Conservation (phyloP, 2,329 filamentous ascomycete species). For the Neofusicoccum laricinum region DNA sequence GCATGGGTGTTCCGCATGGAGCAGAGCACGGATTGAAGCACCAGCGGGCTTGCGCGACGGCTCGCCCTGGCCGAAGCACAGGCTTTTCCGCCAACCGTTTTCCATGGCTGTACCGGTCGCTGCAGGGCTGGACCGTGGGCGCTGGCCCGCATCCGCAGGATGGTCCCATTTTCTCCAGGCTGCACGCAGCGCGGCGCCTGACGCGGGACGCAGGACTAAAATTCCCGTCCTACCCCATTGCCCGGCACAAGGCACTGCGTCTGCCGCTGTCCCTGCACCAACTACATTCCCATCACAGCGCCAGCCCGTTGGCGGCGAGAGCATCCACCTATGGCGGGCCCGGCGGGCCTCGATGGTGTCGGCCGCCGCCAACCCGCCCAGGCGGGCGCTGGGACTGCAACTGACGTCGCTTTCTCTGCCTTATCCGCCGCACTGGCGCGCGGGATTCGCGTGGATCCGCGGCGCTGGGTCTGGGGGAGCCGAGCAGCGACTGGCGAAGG, state of each 20-base stretch:
- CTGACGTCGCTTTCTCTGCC: conserved; percentile 1
- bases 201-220: neutral
- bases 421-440: conserved; percentile 13
- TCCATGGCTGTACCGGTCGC: neutral
- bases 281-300: neutral
- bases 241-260: neutral
- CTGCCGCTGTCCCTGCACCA: neutral
- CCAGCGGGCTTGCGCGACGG: conserved; percentile 1
- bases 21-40: neutral
- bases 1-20: neutral
- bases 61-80: neutral
- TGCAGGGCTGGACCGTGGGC: neutral
- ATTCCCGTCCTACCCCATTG: neutral
- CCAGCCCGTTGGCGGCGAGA: too few species aligned
- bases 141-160: neutral
- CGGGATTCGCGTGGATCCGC: neutral
- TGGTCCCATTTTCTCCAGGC: neutral
- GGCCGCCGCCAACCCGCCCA: neutral
- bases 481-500: neutral
- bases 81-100: conserved; percentile 1
- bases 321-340: neutral
- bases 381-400: neutral
- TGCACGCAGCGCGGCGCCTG: neutral
- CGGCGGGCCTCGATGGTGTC: neutral
- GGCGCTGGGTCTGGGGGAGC: conserved; percentile 6